Base-by-base conservation (phyloP, 345 rosid species). In the Hevea brasiliensis region DNA sequence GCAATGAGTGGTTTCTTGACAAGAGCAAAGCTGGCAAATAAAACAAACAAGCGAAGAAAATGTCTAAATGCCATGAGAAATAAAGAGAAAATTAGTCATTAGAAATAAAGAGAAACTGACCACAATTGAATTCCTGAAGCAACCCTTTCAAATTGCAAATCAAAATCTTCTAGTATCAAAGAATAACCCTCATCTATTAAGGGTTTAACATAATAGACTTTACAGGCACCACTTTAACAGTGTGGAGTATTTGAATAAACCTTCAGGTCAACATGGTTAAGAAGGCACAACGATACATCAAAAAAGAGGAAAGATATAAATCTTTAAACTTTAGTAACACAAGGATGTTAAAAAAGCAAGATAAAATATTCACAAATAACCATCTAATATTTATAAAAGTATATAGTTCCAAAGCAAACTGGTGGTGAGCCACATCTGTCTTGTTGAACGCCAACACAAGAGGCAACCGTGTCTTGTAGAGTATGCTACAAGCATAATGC, bases 401-500 rank as follows among this genome's bases (percentile, higher is more conserved):
- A 41, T 4, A 44, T 81, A 91, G 94, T 90, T 91, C 92, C 68
- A 91, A 65, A 75, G 97, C 97, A 85, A 90, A 90, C 77, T 87
- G 80, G 79, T 91, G 94, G 56, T 91, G 88, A 72, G 97, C 93
- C 21, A 91, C 90, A 75, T 91, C 97, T 44, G 59, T 85, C 83
- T 91, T 91, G 92, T 91, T 91, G 83, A 90, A 90, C 61, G 89
- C 93, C 82, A 90, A 61, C 48, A 90, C 87, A 35, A 90, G 89
- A 79, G 96, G 96, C 80, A 90, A 75, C 24, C 90, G 81, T 14
- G 92, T 89, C 86, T 90, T 90, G 82, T 90, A 90, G 67, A 90
- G 93, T 72, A 90, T 90, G 84, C 96, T 86, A 77, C 96, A 90
- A 29, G 96, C 92, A 61, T 91, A 91, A 61, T 89, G 93, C 96